These are phyloP conservation scores for Chloranthus sessilifolius DNA, from an alignment of 164 flowering plant species.

Conservation along the genomic window DNA sequence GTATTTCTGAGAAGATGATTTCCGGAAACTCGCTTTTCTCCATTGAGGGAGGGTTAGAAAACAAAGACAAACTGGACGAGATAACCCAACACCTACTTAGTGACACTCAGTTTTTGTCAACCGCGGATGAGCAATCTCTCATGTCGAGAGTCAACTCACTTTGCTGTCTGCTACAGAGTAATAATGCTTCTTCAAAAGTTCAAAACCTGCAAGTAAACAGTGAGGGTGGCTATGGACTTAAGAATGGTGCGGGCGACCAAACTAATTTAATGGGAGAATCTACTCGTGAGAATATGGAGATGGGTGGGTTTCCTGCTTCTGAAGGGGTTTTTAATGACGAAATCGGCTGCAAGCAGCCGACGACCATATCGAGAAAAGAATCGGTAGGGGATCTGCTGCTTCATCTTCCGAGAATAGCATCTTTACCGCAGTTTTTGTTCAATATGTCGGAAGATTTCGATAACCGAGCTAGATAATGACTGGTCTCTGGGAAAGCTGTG, in stretches of 20 bases:
- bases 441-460: conserved; percentile 66
- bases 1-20: conserved; percentile 52
- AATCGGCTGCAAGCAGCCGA: conserved; percentile 32
- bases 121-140: conserved; percentile 66
- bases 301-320: conserved; percentile 5
- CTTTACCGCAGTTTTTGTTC: conserved; percentile 76
- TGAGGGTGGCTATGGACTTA: conserved; percentile 15
- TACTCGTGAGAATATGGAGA: conserved; percentile 8
- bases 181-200: conserved; percentile 23
- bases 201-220: conserved; percentile 22
- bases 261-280: conserved; percentile 6
- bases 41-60: conserved; percentile 25
- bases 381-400: conserved; percentile 73
- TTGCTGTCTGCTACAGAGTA: conserved; percentile 73
- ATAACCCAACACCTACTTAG: conserved; percentile 59
- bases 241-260: conserved; percentile 15
- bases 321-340: conserved; percentile 26
- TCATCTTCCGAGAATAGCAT: conserved; percentile 83
- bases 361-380: conserved; percentile 68
- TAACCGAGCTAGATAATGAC: conserved; percentile 30
- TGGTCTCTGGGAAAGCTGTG: background rate
- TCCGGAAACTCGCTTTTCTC: conserved; percentile 35
- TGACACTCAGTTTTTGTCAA: conserved; percentile 45
- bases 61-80: conserved; percentile 49
- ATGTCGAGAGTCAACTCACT: conserved; percentile 88